These are phyloP conservation scores for Dimargaris xerosporica DNA, from an alignment of 192 early-diverging fungal species.

Conservation along the genomic window DNA sequence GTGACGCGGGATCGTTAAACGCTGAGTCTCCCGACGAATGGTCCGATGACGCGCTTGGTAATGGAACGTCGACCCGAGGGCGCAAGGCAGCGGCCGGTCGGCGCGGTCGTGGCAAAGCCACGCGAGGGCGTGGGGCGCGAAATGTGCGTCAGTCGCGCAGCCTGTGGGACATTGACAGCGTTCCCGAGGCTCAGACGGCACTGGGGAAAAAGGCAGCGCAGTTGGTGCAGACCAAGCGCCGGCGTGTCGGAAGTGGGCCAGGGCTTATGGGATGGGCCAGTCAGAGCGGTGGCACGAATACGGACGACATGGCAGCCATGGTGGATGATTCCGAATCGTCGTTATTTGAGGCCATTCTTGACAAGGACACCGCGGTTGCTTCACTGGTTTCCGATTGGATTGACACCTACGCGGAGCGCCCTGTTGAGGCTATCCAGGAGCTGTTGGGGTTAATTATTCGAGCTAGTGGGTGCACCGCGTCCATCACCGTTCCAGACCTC, in stretches of 20 bases:
- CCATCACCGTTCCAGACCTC: constrained; percentile 24
- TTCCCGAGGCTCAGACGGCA: not conserved
- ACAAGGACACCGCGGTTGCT: constrained; percentile 36
- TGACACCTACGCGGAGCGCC: constrained; percentile 35
- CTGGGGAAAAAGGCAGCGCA: not conserved
- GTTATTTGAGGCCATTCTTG: constrained; percentile 29
- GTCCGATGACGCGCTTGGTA: too few species aligned
- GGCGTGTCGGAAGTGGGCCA: too few species aligned
- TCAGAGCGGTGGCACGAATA: too few species aligned
- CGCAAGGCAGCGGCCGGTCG: too few species aligned
- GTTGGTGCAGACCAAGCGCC: not conserved
- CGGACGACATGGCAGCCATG: not conserved
- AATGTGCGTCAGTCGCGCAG: not conserved
- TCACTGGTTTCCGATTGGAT: constrained; percentile 58
- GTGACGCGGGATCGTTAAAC: too few species aligned
- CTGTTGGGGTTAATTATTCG: constrained; percentile 55
- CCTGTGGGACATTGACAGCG: constrained; percentile 1
- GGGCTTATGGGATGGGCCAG: not conserved
- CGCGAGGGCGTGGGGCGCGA: too few species aligned
- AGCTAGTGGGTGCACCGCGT: constrained; percentile 38
- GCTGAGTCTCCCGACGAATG: too few species aligned
- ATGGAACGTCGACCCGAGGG: too few species aligned
- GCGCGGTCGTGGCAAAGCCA: too few species aligned
- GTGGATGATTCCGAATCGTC: constrained; percentile 7
- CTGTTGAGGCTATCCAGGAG: constrained; percentile 39